phyloP scores from a whole-genome alignment of 2,329 filamentous ascomycete species.

The Arthroderma sp. region DNA sequence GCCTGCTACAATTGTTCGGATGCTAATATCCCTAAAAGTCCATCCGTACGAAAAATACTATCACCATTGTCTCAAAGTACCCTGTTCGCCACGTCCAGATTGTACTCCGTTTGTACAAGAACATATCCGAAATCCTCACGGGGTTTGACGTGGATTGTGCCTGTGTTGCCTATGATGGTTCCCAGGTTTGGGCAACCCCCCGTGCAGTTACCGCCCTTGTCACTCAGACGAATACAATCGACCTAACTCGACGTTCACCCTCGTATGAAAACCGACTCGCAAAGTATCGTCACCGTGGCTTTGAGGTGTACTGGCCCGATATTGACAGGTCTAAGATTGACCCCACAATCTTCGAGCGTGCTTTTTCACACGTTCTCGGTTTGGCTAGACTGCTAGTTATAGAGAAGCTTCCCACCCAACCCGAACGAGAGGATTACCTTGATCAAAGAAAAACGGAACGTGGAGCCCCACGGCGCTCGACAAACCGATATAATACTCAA shows the following conservation, averaged over 20 bases:
- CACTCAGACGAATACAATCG: constrained; percentile 69
- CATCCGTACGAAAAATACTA: constrained; percentile 71
- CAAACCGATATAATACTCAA: constrained; percentile 28
- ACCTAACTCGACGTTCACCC: constrained; percentile 64
- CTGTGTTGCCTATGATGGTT: constrained; percentile 66
- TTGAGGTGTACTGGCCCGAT: constrained; percentile 68
- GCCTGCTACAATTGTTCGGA: neutral
- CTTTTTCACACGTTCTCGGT: constrained; percentile 60
- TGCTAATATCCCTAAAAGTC: constrained; percentile 27
- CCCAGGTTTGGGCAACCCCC: constrained; percentile 66
- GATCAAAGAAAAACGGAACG: constrained; percentile 57
- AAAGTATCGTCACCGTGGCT: constrained; percentile 73
- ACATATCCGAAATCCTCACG: constrained; percentile 68
- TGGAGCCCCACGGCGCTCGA: constrained; percentile 48
- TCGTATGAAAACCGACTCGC: constrained; percentile 80
- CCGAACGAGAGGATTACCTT: constrained; percentile 56
- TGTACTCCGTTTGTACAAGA: constrained; percentile 74
- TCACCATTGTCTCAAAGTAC: constrained; percentile 75
- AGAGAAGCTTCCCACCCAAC: constrained; percentile 58
- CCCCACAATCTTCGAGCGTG: constrained; percentile 69
- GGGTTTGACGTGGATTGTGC: constrained; percentile 83
- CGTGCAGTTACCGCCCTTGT: constrained; percentile 66
- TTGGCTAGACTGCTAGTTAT: constrained; percentile 67
- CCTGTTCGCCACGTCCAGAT: constrained; percentile 76
- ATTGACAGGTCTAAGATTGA: constrained; percentile 65